Evolutionary conservation across 1,284 basidiomycete species (phyloP), one percentile per base, ranked within the genome.

Genomic region (Coniferiporia sulphurascens): DNA sequence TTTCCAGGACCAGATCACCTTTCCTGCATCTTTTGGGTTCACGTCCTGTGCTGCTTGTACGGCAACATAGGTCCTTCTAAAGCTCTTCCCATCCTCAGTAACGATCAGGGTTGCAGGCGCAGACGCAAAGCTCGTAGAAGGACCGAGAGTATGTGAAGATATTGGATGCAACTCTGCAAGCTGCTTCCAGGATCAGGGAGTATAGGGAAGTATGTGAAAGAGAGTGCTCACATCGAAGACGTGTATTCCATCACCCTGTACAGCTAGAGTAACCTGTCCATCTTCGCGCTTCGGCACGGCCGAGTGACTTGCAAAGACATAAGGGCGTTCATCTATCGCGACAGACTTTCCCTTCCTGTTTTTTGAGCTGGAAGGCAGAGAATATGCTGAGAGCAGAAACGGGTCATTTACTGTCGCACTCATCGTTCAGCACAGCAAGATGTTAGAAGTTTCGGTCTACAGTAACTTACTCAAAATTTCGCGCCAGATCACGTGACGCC

Each of bases 171-270:
- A 72, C 46, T 81, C 80, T n/a, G 81, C 79, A 27, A 86, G 73
- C 87, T 90, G 65, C n/a, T 41, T 57, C 54, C 43, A 54, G 34
- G 34, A 6, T 59, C 17, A 58, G 45, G 38, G 62, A 34, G 34
- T 10, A 44, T 50, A 21, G 48, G 34, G 49, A 19, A 38, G 2
- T 41, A 41, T 53, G 41, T 4, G 49, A 59, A 36, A 50, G 55
- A 34, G 38, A n/a, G 21, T 19, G 74, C 82, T 69, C 68, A 89
- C 87, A 69, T 90, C 85, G 57, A 87, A 71, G 52, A 90, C 69
- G 71, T 90, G 86, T 48, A 90, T 73, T 19, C 89, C 89, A 61
- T 91, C 86, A 63, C 79, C 80, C 62, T 87, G 85, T 17, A 78
- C 83, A 13, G 85, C 79, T 61, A 87, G 75, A 1, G 86, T 85